Conservation (phyloP, 1,139 yeast species). For the Geotrichum klebahnii region DNA sequence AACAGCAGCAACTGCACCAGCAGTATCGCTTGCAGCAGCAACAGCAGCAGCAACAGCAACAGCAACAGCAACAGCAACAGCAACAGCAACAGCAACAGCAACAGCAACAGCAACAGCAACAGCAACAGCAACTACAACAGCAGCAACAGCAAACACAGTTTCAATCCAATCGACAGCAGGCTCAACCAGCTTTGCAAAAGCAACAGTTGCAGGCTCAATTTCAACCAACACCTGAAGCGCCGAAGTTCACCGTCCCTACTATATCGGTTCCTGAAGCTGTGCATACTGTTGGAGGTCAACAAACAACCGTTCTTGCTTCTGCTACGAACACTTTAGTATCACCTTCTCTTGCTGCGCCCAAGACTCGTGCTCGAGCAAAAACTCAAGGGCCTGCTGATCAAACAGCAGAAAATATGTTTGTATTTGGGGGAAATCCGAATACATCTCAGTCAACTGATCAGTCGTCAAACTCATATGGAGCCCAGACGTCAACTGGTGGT, state of each 20-base stretch:
- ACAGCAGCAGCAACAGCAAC: conserved; percentile 19
- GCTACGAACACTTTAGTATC: no score
- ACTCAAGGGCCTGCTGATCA: conserved; percentile 31
- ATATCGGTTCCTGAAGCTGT: conserved; percentile 24
- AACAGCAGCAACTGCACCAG: conserved; percentile 24
- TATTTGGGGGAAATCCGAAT: conserved; percentile 18
- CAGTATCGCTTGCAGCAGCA: conserved; percentile 18
- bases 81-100: conserved; percentile 15
- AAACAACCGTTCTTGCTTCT: not conserved
- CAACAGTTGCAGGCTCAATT: conserved; percentile 10
- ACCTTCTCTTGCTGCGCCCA: conserved; percentile 23
- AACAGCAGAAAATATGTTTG: conserved; percentile 16
- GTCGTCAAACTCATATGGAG: not conserved
- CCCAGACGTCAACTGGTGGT: conserved; percentile 11
- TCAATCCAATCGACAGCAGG: conserved; percentile 2
- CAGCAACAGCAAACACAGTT: conserved; percentile 20
- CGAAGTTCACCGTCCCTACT: conserved; percentile 18
- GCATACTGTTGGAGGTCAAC: conserved; percentile 13
- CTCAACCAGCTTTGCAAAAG: conserved; percentile 3
- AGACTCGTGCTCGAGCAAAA: conserved; percentile 29
- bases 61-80: conserved; percentile 22
- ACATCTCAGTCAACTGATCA: conserved; percentile 12
- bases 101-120: conserved; percentile 14
- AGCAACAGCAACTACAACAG: conserved; percentile 25
- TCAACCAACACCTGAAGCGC: not conserved